phyloP scores from a whole-genome alignment of 768 basidiomycete genomes.

The Porphyrellus cyaneotinctus region DNA sequence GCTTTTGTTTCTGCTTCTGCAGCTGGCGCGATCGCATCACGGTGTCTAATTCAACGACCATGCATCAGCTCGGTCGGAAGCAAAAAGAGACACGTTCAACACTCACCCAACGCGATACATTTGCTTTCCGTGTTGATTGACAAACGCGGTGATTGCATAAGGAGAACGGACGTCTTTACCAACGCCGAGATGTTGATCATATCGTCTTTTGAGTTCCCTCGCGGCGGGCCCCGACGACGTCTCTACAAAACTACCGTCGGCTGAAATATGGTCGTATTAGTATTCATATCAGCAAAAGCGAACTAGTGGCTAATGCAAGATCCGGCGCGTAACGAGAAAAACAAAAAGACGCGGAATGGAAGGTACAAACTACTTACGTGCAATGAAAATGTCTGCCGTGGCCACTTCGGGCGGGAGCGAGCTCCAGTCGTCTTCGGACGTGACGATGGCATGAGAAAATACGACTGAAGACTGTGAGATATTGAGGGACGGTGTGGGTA shows the following conservation, averaged over 20 bases:
- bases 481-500: conserved; percentile 36
- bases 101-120: conserved; percentile 78
- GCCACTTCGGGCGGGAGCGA: conserved; percentile 48
- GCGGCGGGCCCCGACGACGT: conserved; percentile 75
- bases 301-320: background rate
- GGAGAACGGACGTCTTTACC: conserved; percentile 66
- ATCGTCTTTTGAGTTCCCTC: conserved; percentile 69
- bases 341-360: conserved; percentile 6
- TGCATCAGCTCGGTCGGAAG: background rate
- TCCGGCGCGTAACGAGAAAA: conserved; percentile 1
- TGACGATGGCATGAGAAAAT: conserved; percentile 39
- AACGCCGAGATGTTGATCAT: conserved; percentile 67
- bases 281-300: background rate
- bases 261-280: conserved; percentile 33
- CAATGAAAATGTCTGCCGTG: conserved; percentile 54
- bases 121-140: conserved; percentile 75
- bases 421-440: conserved; percentile 36
- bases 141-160: conserved; percentile 76
- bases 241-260: conserved; percentile 75
- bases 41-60: conserved; percentile 39
- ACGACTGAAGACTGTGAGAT: conserved; percentile 42
- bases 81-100: background rate
- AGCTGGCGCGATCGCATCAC: conserved; percentile 59
- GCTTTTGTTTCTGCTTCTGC: conserved; percentile 45
- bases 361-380: conserved; percentile 42